Evolutionary conservation across 73 alveolate species (phyloP).

Genomic region (Paramecium tetraurelia): DNA sequence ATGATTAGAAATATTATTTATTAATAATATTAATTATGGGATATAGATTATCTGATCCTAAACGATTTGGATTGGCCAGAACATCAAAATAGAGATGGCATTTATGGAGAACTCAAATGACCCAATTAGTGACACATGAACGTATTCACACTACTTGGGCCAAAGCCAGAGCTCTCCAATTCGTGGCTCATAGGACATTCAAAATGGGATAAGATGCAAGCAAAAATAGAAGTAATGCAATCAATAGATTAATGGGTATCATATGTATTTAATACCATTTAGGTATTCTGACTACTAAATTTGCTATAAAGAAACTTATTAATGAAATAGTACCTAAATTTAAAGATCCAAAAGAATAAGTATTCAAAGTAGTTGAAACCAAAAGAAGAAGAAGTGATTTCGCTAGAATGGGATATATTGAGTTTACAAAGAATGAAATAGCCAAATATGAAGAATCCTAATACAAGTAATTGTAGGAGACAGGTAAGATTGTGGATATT

Average conservation of each 20-base stretch:
- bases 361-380: neutral
- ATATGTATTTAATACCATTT: neutral
- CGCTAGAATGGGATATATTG: slow-evolving; percentile 21
- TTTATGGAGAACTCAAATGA: slow-evolving; percentile 20
- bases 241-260: neutral
- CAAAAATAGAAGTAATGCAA: neutral
- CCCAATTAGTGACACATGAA: slow-evolving; percentile 17
- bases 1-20: neutral
- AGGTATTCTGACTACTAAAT: slow-evolving; percentile 11
- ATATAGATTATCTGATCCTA: neutral
- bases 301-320: neutral
- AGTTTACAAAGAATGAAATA: neutral
- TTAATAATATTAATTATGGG: neutral
- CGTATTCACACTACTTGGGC: slow-evolving; percentile 2
- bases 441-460: neutral
- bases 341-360: neutral
- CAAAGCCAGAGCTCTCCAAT: slow-evolving; percentile 13
- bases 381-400: slow-evolving; percentile 7
- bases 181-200: neutral
- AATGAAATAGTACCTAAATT: slow-evolving; percentile 38
- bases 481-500: neutral
- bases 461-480: neutral
- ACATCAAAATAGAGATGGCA: slow-evolving; percentile 10
- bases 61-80: neutral
- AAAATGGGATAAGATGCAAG: slow-evolving; percentile 1